Percentiles rank a stretch among this genome's conserved stretches.
Conservation (phyloP, 768 basidiomycete species). For the Tulasnella sp. region DNA sequence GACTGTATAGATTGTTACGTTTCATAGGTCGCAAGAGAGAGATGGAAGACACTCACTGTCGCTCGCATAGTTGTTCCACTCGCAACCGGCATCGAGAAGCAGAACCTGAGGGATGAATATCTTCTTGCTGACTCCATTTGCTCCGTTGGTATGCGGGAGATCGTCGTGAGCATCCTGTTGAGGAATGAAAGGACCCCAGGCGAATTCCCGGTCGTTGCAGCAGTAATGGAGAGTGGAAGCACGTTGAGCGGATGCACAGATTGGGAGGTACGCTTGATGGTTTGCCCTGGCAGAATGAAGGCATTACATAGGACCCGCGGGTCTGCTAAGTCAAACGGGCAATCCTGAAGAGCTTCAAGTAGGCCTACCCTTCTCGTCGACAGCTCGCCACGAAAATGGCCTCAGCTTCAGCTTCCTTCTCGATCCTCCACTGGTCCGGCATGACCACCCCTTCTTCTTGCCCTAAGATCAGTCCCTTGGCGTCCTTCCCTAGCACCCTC, state of each 20-base stretch:
- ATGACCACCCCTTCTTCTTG: conserved; percentile 31
- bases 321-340: not conserved
- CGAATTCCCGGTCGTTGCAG: conserved; percentile 79
- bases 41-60: conserved; percentile 36
- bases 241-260: conserved; percentile 75
- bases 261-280: conserved; percentile 86
- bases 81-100: conserved; percentile 91
- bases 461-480: conserved; percentile 39
- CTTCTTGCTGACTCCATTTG: conserved; percentile 41
- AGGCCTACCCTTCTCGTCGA: conserved; percentile 70
- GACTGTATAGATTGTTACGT: too few relatives aligned
- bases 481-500: conserved; percentile 72
- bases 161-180: conserved; percentile 38
- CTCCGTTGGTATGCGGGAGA: conserved; percentile 30
- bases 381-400: conserved; percentile 89
- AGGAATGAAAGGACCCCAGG: conserved; percentile 59
- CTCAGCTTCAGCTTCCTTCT: conserved; percentile 89
- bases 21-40: not conserved
- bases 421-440: conserved; percentile 77
- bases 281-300: conserved; percentile 40
- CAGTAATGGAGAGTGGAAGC: conserved; percentile 92
- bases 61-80: conserved; percentile 60
- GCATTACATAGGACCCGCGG: not conserved
- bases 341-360: not conserved
- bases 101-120: conserved; percentile 42